Evolutionary conservation across 495 filamentous ascomycete species (phyloP), one percentile per base, ranked within the genome.

Genomic region (Hypomontagnella submonticulosa): DNA sequence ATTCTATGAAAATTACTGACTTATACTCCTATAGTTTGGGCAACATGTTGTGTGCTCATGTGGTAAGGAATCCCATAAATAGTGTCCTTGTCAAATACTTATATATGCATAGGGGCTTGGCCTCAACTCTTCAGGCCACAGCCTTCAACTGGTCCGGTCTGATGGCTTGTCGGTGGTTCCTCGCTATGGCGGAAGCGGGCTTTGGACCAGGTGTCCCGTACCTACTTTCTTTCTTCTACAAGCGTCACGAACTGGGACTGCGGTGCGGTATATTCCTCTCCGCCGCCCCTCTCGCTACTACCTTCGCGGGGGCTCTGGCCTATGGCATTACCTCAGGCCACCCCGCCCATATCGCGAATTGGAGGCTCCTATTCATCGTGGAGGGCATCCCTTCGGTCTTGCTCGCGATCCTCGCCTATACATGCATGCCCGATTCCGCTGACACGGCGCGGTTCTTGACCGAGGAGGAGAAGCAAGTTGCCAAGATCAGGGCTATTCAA

Each of bases 211-310:
- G 87, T 1, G 79, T 92, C 4, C 90, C 90, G 0, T 93, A 88
- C 57, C 77, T 93, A 0, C 80, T 96, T 0, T 89, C 87, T 0
- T 94, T 93, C 77, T 96, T 96, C 80, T 97, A 96, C 67, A 84
- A 88, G 23, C 82, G 92, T 4, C 83, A 88, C 43, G 92, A 94
- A 70, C 74, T 96, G 1, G 92, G 92, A 13, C 75, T 96, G 19
- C 84, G 92, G 2, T 87, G 85, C 57, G 92, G 92, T 38, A 72
- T 96, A 20, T 93, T 92, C 73, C 73, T 96, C 4, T 87, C 88
- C 1, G 89, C 90, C 1, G 91, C 91, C 0, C 92, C 92, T 0
- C 77, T 96, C 15, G 92, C 92, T 1, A 94, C 88, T 32, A 89
- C 88, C 10, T 96, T 96, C 70, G 90, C 92, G 0, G 91, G 92